A percentile compares a stretch with the other conserved stretches of the same genome.
Conservation (phyloP, 495 filamentous ascomycete genomes). For the Copromyces sp. region DNA sequence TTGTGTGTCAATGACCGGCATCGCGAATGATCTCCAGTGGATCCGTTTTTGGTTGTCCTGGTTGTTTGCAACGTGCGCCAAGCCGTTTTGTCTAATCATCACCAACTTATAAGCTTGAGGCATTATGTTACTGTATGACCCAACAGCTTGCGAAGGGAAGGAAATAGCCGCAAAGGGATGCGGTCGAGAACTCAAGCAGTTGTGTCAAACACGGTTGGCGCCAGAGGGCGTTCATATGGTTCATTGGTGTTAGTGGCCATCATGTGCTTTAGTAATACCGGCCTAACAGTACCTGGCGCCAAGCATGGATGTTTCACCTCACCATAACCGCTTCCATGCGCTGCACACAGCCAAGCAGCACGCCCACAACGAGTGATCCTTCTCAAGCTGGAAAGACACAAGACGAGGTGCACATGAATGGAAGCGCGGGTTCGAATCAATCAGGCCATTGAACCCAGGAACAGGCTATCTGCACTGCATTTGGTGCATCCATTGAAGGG, state of each 20-base stretch:
- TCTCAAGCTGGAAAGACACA: background rate
- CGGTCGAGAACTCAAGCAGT: too few species aligned
- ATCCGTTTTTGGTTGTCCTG: too few species aligned
- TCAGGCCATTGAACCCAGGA: background rate
- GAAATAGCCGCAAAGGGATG: too few species aligned
- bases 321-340: background rate
- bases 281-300: background rate
- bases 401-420: background rate
- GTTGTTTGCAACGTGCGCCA: background rate
- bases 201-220: background rate
- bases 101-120: too few species aligned
- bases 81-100: too few species aligned
- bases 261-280: background rate
- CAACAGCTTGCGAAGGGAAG: background rate
- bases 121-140: background rate
- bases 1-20: background rate
- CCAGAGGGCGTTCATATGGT: background rate
- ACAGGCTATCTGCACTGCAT: background rate
- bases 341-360: background rate
- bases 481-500: background rate
- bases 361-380: background rate
- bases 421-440: background rate
- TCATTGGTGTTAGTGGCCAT: background rate
- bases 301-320: background rate
- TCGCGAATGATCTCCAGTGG: background rate